Conservation (phyloP, 1,284 basidiomycete genomes). For the Boletus sp. region DNA sequence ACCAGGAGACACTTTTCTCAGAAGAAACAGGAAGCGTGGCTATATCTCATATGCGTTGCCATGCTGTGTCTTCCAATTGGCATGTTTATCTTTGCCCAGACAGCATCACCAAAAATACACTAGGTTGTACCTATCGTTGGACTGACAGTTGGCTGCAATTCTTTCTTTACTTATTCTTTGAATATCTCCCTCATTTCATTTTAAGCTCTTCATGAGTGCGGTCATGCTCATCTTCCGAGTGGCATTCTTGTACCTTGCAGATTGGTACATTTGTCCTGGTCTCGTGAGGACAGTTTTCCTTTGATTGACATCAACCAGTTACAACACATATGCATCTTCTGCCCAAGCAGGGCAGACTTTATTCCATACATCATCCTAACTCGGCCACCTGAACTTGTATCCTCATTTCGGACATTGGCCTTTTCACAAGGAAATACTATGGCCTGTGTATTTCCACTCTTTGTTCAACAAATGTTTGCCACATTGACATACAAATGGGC, state of each 20-base stretch:
- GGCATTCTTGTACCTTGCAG: slow-evolving; percentile 69
- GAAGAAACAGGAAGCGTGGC: slow-evolving; percentile 59
- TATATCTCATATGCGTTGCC: slow-evolving; percentile 54
- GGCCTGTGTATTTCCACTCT: slow-evolving; percentile 61
- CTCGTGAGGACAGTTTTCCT: background rate
- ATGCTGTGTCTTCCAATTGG: slow-evolving; percentile 52
- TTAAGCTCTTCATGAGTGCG: slow-evolving; percentile 54
- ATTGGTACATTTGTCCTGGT: slow-evolving; percentile 47
- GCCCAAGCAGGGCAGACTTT: slow-evolving; percentile 75
- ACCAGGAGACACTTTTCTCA: slow-evolving; percentile 29
- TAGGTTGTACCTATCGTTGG: slow-evolving; percentile 48
- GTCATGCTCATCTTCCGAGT: slow-evolving; percentile 61
- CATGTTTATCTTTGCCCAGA: slow-evolving; percentile 53
- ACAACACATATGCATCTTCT: slow-evolving; percentile 72
- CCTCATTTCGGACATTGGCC: background rate
- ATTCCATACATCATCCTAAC: slow-evolving; percentile 44
- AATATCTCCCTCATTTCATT: slow-evolving; percentile 21
- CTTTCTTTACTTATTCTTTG: background rate
- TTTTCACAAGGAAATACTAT: slow-evolving; percentile 51
- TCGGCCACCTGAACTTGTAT: background rate
- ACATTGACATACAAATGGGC: slow-evolving; percentile 66
- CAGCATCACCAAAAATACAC: slow-evolving; percentile 26
- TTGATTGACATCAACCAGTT: slow-evolving; percentile 38
- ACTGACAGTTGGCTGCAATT: slow-evolving; percentile 34
- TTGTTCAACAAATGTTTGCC: slow-evolving; percentile 60